These are phyloP conservation scores for Rhizophora apiculata DNA, from an alignment of 345 rosid genomes.

Conservation along the genomic window DNA sequence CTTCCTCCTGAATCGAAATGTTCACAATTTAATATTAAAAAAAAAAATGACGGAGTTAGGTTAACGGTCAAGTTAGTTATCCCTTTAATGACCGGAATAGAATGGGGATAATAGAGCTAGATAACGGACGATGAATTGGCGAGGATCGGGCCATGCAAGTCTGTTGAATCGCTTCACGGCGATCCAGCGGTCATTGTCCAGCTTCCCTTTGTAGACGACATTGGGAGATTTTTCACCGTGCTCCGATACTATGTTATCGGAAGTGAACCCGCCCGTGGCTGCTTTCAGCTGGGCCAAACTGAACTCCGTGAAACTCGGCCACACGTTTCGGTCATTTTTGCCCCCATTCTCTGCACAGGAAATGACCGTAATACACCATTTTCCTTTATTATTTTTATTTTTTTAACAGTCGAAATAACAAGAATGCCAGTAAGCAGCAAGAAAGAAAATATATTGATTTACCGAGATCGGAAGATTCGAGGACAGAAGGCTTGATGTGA, in stretches of 20 bases:
- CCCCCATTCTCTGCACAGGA: constrained; percentile 45
- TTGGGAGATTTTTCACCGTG: constrained; percentile 98
- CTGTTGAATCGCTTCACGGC: constrained; percentile 91
- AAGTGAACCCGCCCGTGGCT: constrained; percentile 72
- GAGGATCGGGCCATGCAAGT: constrained; percentile 91
- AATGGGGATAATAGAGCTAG: background rate
- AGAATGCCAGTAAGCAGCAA: background rate
- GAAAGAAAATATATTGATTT: constrained; percentile 5
- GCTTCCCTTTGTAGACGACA: constrained; percentile 79
- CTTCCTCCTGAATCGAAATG: constrained; percentile 66
- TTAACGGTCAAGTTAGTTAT: background rate
- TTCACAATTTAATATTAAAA: background rate
- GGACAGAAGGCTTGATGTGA: constrained; percentile 53
- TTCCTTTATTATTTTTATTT: background rate
- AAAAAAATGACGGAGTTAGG: too few relatives aligned
- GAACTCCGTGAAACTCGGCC: constrained; percentile 72
- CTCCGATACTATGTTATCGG: constrained; percentile 87
- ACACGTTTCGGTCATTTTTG: constrained; percentile 22
- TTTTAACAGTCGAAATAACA: background rate
- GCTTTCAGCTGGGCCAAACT: constrained; percentile 69
- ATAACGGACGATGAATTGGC: constrained; percentile 70
- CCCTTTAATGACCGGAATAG: background rate
- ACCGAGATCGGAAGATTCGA: constrained; percentile 78
- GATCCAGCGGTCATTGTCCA: constrained; percentile 65
- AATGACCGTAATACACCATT: constrained; percentile 22